Evolutionary conservation across 2,329 filamentous ascomycete genomes (phyloP).

Genomic region (Nigrograna mackinnonii): DNA sequence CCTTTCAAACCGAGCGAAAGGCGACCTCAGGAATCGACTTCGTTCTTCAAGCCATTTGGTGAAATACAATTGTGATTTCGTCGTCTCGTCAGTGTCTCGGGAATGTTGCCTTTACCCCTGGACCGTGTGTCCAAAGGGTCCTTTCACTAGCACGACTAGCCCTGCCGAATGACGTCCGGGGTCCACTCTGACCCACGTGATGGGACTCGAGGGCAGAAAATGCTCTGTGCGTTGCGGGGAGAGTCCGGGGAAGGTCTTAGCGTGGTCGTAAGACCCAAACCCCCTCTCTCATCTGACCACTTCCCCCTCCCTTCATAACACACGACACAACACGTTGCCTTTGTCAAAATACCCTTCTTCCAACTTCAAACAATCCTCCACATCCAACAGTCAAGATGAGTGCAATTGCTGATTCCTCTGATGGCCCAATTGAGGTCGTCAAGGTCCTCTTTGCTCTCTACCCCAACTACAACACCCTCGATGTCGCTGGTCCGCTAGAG

Average conservation of each 20-base stretch:
- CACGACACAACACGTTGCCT: constrained; percentile 2
- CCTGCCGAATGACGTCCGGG: background rate
- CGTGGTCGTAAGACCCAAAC: background rate
- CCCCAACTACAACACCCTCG: constrained; percentile 59
- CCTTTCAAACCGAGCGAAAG: too few relatives aligned
- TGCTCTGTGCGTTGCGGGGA: constrained; percentile 1
- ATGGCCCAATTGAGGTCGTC: constrained; percentile 59
- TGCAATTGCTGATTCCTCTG: constrained; percentile 43
- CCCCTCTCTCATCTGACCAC: constrained; percentile 6
- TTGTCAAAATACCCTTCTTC: background rate
- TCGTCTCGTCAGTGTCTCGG: too few relatives aligned
- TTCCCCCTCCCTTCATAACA: background rate
- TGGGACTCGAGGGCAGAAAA: background rate
- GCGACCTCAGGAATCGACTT: too few relatives aligned
- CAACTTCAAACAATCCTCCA: constrained; percentile 1
- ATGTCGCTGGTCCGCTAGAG: constrained; percentile 62
- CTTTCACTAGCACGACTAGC: too few relatives aligned
- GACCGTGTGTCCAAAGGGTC: background rate
- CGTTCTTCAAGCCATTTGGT: too few relatives aligned
- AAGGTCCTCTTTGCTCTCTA: constrained; percentile 65
- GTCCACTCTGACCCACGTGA: constrained; percentile 2
- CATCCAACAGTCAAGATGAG: constrained; percentile 38
- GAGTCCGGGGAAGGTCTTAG: constrained; percentile 3
- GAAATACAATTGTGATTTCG: too few relatives aligned
- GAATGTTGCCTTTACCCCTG: constrained; percentile 1